Base-by-base conservation (phyloP, 805 yeast genomes). In the Scheffersomyces coipomensis region DNA sequence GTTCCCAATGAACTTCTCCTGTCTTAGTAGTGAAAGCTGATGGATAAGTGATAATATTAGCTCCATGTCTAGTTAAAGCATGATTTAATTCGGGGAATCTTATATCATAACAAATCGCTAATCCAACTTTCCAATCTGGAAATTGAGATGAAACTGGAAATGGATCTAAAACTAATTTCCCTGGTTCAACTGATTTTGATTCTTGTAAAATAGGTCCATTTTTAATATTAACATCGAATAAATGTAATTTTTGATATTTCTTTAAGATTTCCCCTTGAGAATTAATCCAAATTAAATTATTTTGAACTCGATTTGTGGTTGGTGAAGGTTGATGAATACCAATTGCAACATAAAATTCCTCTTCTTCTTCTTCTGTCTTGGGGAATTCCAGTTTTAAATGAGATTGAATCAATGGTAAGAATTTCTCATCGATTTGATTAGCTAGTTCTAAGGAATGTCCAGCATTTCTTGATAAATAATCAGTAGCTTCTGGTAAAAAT, bases 401-500 rank as follows among this genome's bases (percentile, higher is more conserved):
- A 13, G 30, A 27, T 47, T 39, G 9, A 67, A 31, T 35, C 9
- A 42, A 29, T 9, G 48, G 42, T 18, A 42, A 21, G 30, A 47
- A 42, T 16, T 41, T 29, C 5, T 59, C 38, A 6, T 38, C 24
- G 3, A 38, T 26, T 13, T 39, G 29, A 1, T 31, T 19, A 0
- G 84, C 88, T n/a, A 91, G 63, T 19, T 65, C 48, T 37, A 71
- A 68, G 1, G 95, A 81, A 48, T 88, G 90, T 1, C 51, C 58
- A 1, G 90, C 83, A 53, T 79, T 78, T 37, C 78, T 70, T 4
- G 96, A 83, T 29, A 91, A 73, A 58, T 88, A 91, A 58, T 91
- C 98, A 4, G 93, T 75, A 0, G 98, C 98, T 58, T 91, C 99
- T 2, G 98, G 98, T 33, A 91, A 73, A 54, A 93, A 88, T 4